Percentiles rank a stretch among this genome's conserved stretches.
Conservation (phyloP, 2,329 filamentous ascomycete species). For the Xylariaceae sp. region DNA sequence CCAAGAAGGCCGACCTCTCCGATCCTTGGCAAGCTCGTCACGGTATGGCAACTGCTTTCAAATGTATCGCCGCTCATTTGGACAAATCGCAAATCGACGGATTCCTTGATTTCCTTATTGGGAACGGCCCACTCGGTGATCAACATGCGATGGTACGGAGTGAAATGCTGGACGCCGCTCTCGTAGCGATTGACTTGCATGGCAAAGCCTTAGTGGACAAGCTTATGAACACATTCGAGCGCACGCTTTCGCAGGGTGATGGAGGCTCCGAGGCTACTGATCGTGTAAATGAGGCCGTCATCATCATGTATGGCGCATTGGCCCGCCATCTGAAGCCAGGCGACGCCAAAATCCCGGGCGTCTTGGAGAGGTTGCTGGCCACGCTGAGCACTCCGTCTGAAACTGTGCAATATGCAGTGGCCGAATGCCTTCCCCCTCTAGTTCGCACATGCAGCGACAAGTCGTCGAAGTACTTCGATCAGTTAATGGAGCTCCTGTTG, state of each 20-base stretch:
- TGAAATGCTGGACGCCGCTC: conserved; percentile 90
- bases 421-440: conserved; percentile 89
- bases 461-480: conserved; percentile 72
- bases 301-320: conserved; percentile 93
- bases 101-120: conserved; percentile 82
- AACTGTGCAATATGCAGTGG: conserved; percentile 93
- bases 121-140: conserved; percentile 82
- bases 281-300: conserved; percentile 91
- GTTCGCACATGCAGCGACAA: conserved; percentile 76
- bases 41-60: conserved; percentile 83
- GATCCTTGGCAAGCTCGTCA: conserved; percentile 92
- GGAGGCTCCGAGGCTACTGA: conserved; percentile 78
- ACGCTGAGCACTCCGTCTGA: conserved; percentile 94
- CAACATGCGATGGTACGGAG: conserved; percentile 70
- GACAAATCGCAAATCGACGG: conserved; percentile 64
- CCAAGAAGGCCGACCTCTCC: conserved; percentile 76
- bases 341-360: conserved; percentile 82
- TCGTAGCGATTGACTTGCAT: conserved; percentile 72
- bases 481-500: conserved; percentile 77
- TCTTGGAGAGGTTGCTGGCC: conserved; percentile 78
- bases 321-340: conserved; percentile 80
- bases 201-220: conserved; percentile 80
- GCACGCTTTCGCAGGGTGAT: conserved; percentile 78
- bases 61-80: conserved; percentile 70
- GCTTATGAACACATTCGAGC: conserved; percentile 89